Conservation (phyloP, 345 rosid genomes). For the sweet orange (Citrus sinensis) region DNA sequence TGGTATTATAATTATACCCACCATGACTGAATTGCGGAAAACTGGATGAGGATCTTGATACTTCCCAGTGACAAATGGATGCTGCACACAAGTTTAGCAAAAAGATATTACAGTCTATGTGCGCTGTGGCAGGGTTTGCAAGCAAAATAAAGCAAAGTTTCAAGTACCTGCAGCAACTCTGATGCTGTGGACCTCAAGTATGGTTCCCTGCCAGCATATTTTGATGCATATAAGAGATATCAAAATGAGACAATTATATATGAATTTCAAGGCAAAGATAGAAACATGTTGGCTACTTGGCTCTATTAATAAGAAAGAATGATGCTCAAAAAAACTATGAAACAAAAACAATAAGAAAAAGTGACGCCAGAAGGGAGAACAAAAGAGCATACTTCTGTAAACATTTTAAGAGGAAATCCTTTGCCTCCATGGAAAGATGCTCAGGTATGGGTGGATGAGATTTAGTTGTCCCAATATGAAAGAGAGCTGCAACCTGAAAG, state of each 20-base stretch:
- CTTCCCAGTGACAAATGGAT: constrained; percentile 71
- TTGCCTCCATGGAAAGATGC: constrained; percentile 77
- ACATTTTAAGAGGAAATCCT: constrained; percentile 81
- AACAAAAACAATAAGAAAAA: not conserved
- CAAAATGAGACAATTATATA: not conserved
- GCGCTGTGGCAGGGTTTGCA: not conserved
- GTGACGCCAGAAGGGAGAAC: not conserved
- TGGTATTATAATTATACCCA: constrained; percentile 26
- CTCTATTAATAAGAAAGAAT: not conserved
- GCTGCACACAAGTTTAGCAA: constrained; percentile 49
- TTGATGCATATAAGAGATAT: constrained; percentile 3
- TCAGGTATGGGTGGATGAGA: constrained; percentile 96
- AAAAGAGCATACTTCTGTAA: constrained; percentile 59
- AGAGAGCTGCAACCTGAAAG: constrained; percentile 91
- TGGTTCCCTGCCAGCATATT: constrained; percentile 69
- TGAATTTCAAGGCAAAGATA: not conserved
- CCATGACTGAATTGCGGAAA: constrained; percentile 46
- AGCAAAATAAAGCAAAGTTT: constrained; percentile 3
- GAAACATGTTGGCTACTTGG: not conserved
- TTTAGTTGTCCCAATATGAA: constrained; percentile 86
- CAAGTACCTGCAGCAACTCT: constrained; percentile 67
- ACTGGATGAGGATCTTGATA: constrained; percentile 46
- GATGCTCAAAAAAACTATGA: not conserved
- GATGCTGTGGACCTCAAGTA: constrained; percentile 69
- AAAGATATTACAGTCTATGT: constrained; percentile 8